These are phyloP conservation scores for Paecilomyces sp. DNA, from an alignment of 2,329 filamentous ascomycete species.

Conservation along the genomic window DNA sequence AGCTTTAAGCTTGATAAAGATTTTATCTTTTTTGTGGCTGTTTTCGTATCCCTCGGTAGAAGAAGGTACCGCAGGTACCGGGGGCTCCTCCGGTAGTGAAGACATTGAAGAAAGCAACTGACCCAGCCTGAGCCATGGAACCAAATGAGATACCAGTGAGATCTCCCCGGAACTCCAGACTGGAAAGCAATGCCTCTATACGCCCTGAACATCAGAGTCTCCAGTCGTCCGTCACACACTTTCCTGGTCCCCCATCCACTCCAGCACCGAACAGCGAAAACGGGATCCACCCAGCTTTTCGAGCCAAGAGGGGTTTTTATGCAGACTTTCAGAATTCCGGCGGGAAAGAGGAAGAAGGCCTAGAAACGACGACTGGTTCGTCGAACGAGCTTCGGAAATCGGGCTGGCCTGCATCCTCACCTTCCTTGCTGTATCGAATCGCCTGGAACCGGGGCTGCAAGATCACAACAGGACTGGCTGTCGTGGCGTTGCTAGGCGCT, in stretches of 20 bases:
- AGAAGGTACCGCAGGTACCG: background rate
- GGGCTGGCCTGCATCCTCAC: background rate
- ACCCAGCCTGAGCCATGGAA: background rate
- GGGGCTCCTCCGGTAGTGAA: background rate
- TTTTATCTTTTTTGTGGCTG: too few species aligned
- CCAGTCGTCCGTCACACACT: background rate
- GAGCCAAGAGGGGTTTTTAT: background rate
- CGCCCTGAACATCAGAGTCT: background rate
- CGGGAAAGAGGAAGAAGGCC: background rate
- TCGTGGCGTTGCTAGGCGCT: background rate
- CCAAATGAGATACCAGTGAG: background rate
- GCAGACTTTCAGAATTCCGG: background rate
- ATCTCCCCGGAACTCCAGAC: background rate
- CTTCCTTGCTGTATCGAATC: background rate
- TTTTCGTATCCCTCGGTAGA: too few species aligned
- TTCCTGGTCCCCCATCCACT: background rate
- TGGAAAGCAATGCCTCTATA: background rate
- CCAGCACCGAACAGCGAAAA: background rate
- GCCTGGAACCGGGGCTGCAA: background rate
- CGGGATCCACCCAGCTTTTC: background rate
- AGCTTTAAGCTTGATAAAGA: too few species aligned
- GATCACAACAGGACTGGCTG: background rate
- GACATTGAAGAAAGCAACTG: background rate
- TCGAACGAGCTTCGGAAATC: background rate
- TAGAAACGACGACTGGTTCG: background rate